Evolutionary conservation across 352 stramenopile genomes (phyloP).

Genomic region (Thalassiosira sp.): DNA sequence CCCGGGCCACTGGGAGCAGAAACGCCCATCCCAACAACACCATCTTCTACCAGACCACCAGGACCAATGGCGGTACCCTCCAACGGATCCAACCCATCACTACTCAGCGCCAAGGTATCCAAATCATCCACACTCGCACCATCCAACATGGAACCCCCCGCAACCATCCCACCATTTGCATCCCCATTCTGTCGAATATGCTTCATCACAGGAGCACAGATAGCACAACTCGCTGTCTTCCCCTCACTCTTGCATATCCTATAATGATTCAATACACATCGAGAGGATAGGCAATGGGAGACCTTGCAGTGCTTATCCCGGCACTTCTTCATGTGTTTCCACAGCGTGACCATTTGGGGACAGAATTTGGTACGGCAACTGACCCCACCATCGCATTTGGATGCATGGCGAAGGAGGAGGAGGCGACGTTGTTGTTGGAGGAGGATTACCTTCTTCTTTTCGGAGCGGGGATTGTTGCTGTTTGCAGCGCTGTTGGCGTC

Average conservation of each 20-base stretch:
- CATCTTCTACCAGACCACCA: neutral
- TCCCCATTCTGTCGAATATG: constrained; percentile 88
- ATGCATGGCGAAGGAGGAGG: constrained; percentile 95
- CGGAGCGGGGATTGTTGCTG: constrained; percentile 6
- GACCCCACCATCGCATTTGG: constrained; percentile 90
- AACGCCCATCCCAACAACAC: neutral
- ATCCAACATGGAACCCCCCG: constrained; percentile 4
- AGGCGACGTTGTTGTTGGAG: constrained; percentile 90
- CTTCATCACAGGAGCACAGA: constrained; percentile 90
- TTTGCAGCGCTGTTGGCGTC: neutral
- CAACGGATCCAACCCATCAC: constrained; percentile 1
- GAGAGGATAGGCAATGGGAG: constrained; percentile 95
- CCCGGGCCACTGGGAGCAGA: neutral
- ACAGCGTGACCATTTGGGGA: constrained; percentile 95
- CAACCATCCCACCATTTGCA: constrained; percentile 5
- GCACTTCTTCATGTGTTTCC: constrained; percentile 97
- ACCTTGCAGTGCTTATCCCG: constrained; percentile 93
- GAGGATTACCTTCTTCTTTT: constrained; percentile 66
- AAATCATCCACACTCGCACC: constrained; percentile 1
- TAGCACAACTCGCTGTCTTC: constrained; percentile 87
- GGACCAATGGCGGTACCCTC: neutral
- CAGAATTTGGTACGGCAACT: constrained; percentile 92
- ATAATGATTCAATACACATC: constrained; percentile 97
- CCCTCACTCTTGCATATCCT: constrained; percentile 89
- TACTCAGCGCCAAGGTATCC: neutral